Conservation (phyloP, 306 rosid genomes). For the Cyamopsis tetragonoloba region DNA sequence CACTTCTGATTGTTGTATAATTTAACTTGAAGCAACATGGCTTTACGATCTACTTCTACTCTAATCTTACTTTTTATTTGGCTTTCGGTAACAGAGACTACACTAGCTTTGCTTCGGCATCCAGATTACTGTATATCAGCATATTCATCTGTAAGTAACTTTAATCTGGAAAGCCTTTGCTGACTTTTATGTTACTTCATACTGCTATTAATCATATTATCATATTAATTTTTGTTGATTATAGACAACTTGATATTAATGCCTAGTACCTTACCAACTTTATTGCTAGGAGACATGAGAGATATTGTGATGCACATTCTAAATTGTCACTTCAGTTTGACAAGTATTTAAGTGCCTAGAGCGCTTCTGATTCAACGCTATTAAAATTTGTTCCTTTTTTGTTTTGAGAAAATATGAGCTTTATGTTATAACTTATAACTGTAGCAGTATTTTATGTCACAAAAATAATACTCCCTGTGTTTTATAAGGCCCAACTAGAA, state of each 20-base stretch:
- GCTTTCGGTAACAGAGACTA: slow-evolving; percentile 64
- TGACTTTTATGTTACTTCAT: background rate
- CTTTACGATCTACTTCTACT: slow-evolving; percentile 2
- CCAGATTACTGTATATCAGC: slow-evolving; percentile 94
- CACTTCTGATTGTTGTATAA: background rate
- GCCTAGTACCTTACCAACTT: background rate
- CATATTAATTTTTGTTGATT: background rate
- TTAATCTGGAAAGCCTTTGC: slow-evolving; percentile 17
- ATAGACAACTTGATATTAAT: slow-evolving; percentile 1
- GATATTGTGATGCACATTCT: background rate
- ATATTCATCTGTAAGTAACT: slow-evolving; percentile 75
- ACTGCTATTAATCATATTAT: background rate
- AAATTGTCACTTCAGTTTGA: slow-evolving; percentile 7
- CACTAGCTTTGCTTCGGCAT: slow-evolving; percentile 88
- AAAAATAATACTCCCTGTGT: background rate
- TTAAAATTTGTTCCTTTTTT: background rate
- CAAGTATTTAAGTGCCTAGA: background rate
- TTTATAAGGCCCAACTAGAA: no score
- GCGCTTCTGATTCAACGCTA: background rate
- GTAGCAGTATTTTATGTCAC: background rate
- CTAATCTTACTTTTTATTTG: slow-evolving; percentile 18
- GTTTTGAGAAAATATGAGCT: slow-evolving; percentile 15
- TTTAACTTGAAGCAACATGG: slow-evolving; percentile 10
- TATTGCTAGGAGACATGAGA: background rate
- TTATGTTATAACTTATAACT: slow-evolving; percentile 3